Percentiles rank a stretch among this genome's conserved stretches.
Conservation (phyloP, 805 yeast species). For the Grigorovia humatica region DNA sequence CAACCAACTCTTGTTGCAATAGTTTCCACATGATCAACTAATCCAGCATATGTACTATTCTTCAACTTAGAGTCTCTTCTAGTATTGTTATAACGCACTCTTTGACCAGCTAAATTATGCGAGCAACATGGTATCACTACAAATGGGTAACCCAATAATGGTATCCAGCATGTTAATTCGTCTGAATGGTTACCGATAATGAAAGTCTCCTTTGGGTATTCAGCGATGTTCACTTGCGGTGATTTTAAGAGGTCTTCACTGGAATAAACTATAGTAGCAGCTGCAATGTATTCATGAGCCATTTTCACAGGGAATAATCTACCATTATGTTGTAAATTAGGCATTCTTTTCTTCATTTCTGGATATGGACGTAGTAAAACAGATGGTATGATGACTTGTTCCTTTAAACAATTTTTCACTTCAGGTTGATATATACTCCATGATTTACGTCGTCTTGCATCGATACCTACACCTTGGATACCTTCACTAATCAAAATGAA, state of each 20-base stretch:
- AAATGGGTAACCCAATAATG: conserved; percentile 75
- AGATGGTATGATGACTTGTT: conserved; percentile 77
- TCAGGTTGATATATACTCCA: conserved; percentile 70
- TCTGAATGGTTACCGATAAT: conserved; percentile 92
- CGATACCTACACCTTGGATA: conserved; percentile 72
- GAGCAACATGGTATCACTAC: conserved; percentile 94
- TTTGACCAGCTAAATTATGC: conserved; percentile 71
- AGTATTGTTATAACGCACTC: conserved; percentile 50
- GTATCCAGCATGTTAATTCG: conserved; percentile 93
- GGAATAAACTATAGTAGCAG: conserved; percentile 32
- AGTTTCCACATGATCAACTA: conserved; percentile 76
- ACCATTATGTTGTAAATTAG: conserved; percentile 51
- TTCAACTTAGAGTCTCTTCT: conserved; percentile 13
- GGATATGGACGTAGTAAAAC: conserved; percentile 63
- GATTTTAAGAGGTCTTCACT: conserved; percentile 37
- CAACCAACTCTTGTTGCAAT: conserved; percentile 66
- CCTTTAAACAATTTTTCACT: conserved; percentile 48
- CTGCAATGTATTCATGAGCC: conserved; percentile 36
- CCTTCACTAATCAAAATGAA: conserved; percentile 72
- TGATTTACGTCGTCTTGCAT: conserved; percentile 80
- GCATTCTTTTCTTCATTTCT: conserved; percentile 41
- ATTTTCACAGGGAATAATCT: conserved; percentile 32
- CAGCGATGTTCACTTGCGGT: conserved; percentile 48
- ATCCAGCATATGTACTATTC: conserved; percentile 66
- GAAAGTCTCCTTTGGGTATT: conserved; percentile 62